Percentiles rank a stretch among this genome's conserved stretches.
These are phyloP conservation scores for Coriolopsis trogii DNA, from an alignment of 1,284 basidiomycete genomes.

Conservation along the genomic window DNA sequence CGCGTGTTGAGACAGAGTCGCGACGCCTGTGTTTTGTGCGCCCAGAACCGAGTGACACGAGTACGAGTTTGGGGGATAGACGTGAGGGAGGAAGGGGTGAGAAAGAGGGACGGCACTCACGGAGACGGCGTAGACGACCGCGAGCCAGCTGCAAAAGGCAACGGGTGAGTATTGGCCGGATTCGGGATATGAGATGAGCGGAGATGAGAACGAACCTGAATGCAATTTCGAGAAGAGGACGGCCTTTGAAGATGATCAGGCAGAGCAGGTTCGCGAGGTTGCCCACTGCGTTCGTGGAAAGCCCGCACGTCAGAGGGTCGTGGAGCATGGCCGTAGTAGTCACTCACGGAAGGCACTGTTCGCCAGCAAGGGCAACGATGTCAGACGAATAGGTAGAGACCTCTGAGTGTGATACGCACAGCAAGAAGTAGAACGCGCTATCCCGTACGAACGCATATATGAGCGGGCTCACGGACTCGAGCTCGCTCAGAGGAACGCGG, in stretches of 20 bases:
- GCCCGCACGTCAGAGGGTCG: neutral
- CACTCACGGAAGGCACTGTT: neutral
- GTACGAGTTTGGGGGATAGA: no score
- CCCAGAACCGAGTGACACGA: neutral
- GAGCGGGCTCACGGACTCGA: conserved; percentile 6
- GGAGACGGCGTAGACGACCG: conserved; percentile 14
- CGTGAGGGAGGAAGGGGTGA: no score
- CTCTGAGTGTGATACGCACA: neutral
- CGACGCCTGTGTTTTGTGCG: conserved; percentile 3
- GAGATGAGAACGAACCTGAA: conserved; percentile 1
- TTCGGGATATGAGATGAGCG: neutral
- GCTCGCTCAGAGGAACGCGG: conserved; percentile 6
- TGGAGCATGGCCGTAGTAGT: neutral
- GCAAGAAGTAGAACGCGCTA: conserved; percentile 15
- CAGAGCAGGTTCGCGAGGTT: conserved; percentile 12
- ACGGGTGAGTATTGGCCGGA: neutral
- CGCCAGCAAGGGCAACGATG: no score
- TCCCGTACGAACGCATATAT: conserved; percentile 11
- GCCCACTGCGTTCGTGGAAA: neutral
- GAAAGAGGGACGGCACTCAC: neutral
- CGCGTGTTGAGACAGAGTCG: conserved; percentile 14
- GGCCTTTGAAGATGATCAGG: conserved; percentile 6
- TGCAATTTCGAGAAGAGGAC: conserved; percentile 9
- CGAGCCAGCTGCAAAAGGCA: conserved; percentile 4
- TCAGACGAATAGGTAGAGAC: neutral